Evolutionary conservation across 2,329 filamentous ascomycete genomes (phyloP).

Genomic region (Ceratocystis ficicola): DNA sequence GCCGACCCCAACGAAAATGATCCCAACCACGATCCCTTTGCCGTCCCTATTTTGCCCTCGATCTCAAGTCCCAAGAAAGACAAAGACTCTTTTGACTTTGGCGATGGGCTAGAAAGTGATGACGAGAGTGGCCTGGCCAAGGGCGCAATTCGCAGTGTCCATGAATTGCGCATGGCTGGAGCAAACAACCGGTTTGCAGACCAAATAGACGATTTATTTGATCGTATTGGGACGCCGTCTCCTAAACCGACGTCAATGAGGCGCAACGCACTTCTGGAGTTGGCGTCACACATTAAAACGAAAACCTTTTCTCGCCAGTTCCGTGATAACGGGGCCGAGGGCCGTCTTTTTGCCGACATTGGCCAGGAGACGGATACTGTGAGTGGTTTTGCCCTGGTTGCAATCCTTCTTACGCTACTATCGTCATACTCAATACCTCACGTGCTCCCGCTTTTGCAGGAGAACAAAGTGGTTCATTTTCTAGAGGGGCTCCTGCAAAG

Average conservation of each 20-base stretch:
- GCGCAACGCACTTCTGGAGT: slow-evolving; percentile 47
- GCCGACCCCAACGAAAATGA: slow-evolving; percentile 18
- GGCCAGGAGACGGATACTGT: slow-evolving; percentile 48
- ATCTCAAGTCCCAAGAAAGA: slow-evolving; percentile 16
- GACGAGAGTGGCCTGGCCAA: slow-evolving; percentile 33
- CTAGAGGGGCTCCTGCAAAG: slow-evolving; percentile 44
- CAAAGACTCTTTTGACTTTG: slow-evolving; percentile 22
- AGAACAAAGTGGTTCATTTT: slow-evolving; percentile 43
- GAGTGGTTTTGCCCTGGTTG: slow-evolving; percentile 51
- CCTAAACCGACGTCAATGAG: slow-evolving; percentile 39
- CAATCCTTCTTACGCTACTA: slow-evolving; percentile 51
- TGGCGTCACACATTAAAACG: slow-evolving; percentile 47
- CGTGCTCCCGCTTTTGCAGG: slow-evolving; percentile 44
- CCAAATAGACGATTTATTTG: slow-evolving; percentile 51
- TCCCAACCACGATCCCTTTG: slow-evolving; percentile 22
- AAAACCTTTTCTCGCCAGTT: slow-evolving; percentile 58
- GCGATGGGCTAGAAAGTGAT: slow-evolving; percentile 29
- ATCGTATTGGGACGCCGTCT: slow-evolving; percentile 44
- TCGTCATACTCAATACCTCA: slow-evolving; percentile 48
- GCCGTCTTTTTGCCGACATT: slow-evolving; percentile 52
- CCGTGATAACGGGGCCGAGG: slow-evolving; percentile 59
- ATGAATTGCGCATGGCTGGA: slow-evolving; percentile 53
- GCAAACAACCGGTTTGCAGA: slow-evolving; percentile 55
- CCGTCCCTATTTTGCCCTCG: slow-evolving; percentile 16
- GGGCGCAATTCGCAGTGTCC: slow-evolving; percentile 48